Evolutionary conservation across 2,329 filamentous ascomycete species (phyloP), one percentile per base, ranked within the genome.

Genomic region (Aschersonia sp.): DNA sequence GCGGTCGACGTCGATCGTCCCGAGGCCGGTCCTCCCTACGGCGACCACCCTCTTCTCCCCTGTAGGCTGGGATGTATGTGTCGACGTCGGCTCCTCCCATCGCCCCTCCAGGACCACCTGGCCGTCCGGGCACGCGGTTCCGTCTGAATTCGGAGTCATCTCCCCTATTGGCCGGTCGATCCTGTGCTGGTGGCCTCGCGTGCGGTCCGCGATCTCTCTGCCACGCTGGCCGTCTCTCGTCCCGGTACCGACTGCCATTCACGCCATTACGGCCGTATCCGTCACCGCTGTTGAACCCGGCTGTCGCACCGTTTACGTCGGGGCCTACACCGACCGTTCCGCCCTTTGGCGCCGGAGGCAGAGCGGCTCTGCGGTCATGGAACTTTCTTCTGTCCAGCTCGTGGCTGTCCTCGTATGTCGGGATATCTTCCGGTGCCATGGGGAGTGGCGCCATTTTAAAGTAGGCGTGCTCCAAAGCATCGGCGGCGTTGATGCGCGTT

Each of bases 371-470:
- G 58, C 92, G 83, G 50, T 88, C 85, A 54, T 94, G 83, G 56
- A 88, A 90, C 65, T 90, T 94, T 61, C 88, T 80, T 46, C 90
- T 79, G 61, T 98, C 92, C n/a, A 97, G 72, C 64, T 98, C 92
- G 64, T 98, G 92, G 43, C 88, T 95, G 58, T 96, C 90, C 60
- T 94, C 87, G 58, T 95, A 97, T 12, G 71, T 76, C 2, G 92
- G 92, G n/a, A 98, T 76, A 46, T 97, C 88, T 53, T 84, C 82
- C 1, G 92, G 87, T 48, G 78, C 77, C 40, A 89, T 81, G 7
- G 92, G 92, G 5, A 84, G 70, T 4, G 92, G 92, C 1, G 76
- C 66, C 49, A 78, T 84, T 52, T 79, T 82, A 68, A 98, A 97
- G 64, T 96, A 98, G 1, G 87, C 81, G 58, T 98, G 92, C 53